These are phyloP conservation scores for Chrysoporthe cubensis DNA, from an alignment of 2,329 filamentous ascomycete genomes.

Conservation along the genomic window DNA sequence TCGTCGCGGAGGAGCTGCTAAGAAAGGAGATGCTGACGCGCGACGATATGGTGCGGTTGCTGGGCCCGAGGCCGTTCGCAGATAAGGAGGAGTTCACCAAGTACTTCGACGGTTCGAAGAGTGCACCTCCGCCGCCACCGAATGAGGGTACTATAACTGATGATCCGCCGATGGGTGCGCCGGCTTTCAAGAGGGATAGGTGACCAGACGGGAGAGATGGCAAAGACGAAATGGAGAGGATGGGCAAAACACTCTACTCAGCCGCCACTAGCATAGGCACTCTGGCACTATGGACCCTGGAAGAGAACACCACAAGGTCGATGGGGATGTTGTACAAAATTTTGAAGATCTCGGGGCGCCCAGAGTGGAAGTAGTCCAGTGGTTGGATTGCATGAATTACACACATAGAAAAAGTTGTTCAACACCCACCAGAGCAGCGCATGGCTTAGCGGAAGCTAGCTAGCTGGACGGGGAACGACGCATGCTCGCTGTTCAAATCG, in stretches of 20 bases:
- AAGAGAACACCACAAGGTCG: not conserved
- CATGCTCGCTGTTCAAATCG: not conserved
- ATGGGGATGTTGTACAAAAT: not conserved
- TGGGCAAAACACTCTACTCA: slow-evolving; percentile 10
- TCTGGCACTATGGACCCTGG: not conserved
- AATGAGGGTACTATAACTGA: slow-evolving; percentile 45
- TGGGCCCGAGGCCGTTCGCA: slow-evolving; percentile 82
- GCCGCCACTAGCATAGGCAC: slow-evolving; percentile 2
- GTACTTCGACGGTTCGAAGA: slow-evolving; percentile 73
- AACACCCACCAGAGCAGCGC: not conserved
- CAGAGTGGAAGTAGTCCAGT: not conserved
- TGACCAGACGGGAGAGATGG: slow-evolving; percentile 26
- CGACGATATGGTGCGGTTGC: slow-evolving; percentile 88
- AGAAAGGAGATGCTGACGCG: slow-evolving; percentile 88
- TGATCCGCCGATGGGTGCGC: slow-evolving; percentile 34
- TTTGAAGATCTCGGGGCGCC: not conserved
- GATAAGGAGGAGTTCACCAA: slow-evolving; percentile 90
- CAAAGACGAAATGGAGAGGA: not conserved
- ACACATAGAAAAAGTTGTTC: not conserved
- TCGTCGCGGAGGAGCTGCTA: slow-evolving; percentile 91
- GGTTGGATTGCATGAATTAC: not conserved
- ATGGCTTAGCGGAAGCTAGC: not conserved
- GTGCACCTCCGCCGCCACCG: slow-evolving; percentile 61
- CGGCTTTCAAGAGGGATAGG: slow-evolving; percentile 41
- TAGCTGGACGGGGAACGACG: not conserved